Conservation (phyloP, 2,329 filamentous ascomycete genomes). For the Trichoderma brevicompactum region DNA sequence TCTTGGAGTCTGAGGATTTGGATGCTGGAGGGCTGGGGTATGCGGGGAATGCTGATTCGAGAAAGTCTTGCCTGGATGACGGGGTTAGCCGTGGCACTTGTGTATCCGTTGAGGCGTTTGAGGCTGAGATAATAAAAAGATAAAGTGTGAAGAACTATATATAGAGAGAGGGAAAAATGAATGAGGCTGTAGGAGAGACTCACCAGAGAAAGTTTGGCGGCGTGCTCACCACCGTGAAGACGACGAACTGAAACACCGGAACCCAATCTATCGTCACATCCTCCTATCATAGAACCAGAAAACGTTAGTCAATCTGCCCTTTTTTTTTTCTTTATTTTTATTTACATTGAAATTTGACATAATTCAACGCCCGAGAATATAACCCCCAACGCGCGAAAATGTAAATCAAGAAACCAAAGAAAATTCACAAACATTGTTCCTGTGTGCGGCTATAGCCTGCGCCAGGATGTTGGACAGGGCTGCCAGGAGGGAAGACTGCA, state of each 20-base stretch:
- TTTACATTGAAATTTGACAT: too few species aligned
- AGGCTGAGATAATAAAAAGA: not conserved
- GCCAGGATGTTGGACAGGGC: constrained; percentile 74
- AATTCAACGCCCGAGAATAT: too few species aligned
- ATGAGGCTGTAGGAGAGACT: constrained; percentile 33
- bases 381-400: too few species aligned
- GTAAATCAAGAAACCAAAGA: too few species aligned
- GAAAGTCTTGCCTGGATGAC: constrained; percentile 67
- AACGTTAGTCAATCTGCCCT: not conserved
- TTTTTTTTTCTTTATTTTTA: too few species aligned
- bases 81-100: constrained; percentile 28
- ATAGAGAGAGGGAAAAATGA: not conserved
- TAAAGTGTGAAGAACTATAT: not conserved
- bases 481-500: constrained; percentile 68
- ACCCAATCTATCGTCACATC: constrained; percentile 66
- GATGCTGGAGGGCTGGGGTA: constrained; percentile 51
- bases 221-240: constrained; percentile 73
- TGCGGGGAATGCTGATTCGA: constrained; percentile 76
- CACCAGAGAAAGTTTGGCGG: constrained; percentile 86
- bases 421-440: constrained; percentile 53
- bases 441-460: constrained; percentile 69
- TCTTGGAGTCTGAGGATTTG: constrained; percentile 2
- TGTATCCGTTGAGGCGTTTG: not conserved
- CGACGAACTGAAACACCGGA: constrained; percentile 74
- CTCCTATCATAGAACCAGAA: constrained; percentile 46